phyloP scores from a whole-genome alignment of 108 stramenopile species.

The Skeletonema grethae region DNA sequence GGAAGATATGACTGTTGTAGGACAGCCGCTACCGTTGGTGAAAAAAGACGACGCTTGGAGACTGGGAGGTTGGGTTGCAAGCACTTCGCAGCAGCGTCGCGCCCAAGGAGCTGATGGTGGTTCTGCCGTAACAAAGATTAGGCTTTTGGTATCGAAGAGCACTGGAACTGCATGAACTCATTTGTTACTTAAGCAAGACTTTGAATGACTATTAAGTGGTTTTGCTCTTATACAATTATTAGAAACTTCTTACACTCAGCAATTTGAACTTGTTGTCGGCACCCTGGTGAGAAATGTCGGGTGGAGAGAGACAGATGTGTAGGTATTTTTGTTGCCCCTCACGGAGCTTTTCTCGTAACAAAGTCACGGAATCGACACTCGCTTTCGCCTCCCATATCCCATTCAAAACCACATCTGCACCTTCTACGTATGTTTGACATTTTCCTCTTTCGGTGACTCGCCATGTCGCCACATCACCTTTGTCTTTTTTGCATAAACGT shows the following conservation, averaged over 20 bases:
- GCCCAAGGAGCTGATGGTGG: slow-evolving; percentile 76
- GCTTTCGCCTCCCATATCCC: slow-evolving; percentile 24
- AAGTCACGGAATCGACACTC: slow-evolving; percentile 23
- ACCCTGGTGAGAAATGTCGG: slow-evolving; percentile 2
- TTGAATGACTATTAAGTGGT: no score
- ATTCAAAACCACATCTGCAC: slow-evolving; percentile 11
- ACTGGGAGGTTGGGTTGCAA: slow-evolving; percentile 86
- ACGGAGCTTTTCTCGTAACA: slow-evolving; percentile 15
- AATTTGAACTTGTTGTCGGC: slow-evolving; percentile 42
- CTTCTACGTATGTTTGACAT: not conserved
- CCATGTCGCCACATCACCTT: not conserved
- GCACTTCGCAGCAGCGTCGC: slow-evolving; percentile 79
- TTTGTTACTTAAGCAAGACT: no score
- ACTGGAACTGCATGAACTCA: not conserved
- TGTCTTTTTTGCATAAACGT: not conserved
- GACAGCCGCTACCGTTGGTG: slow-evolving; percentile 77
- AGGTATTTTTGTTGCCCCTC: slow-evolving; percentile 25
- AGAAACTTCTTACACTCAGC: slow-evolving; percentile 32
- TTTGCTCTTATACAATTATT: not conserved
- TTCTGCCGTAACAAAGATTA: slow-evolving; percentile 76
- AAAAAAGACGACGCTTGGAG: slow-evolving; percentile 74
- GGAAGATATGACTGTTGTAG: slow-evolving; percentile 55
- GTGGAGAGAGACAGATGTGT: slow-evolving; percentile 40
- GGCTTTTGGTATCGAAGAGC: slow-evolving; percentile 54
- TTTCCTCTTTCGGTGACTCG: not conserved